These are phyloP conservation scores for Asterionellopsis glacialis DNA, from an alignment of 108 stramenopile genomes.

Conservation along the genomic window DNA sequence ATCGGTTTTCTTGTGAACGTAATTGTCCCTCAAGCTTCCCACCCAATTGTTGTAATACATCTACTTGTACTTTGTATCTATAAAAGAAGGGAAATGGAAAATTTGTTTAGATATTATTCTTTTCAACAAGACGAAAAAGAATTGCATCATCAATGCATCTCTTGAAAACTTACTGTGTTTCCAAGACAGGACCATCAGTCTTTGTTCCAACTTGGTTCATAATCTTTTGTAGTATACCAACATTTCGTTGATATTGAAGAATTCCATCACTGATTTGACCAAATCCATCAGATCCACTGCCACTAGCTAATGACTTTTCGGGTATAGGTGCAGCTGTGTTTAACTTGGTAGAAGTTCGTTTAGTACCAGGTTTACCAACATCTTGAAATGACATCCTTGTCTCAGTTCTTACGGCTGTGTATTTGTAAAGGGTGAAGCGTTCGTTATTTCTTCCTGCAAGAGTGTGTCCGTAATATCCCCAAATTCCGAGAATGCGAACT, in stretches of 20 bases:
- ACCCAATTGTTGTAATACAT: slow-evolving; percentile 66
- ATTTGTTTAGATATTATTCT: neutral
- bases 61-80: slow-evolving; percentile 67
- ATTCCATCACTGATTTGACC: slow-evolving; percentile 46
- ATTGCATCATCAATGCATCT: neutral
- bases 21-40: slow-evolving; percentile 45
- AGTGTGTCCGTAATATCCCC: too few species aligned
- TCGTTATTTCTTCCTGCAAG: too few species aligned
- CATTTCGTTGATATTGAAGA: slow-evolving; percentile 75
- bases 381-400: slow-evolving; percentile 39
- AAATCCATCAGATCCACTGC: slow-evolving; percentile 9
- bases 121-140: too few species aligned
- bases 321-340: neutral
- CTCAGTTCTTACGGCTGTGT: too few species aligned
- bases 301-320: neutral
- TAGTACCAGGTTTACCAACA: slow-evolving; percentile 18
- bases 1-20: slow-evolving; percentile 25
- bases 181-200: slow-evolving; percentile 38
- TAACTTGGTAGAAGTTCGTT: neutral
- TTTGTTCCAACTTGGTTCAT: slow-evolving; percentile 39
- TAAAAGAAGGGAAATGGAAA: neutral
- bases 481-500: too few species aligned
- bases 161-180: slow-evolving; percentile 55
- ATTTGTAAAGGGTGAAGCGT: too few species aligned
- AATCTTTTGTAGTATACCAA: slow-evolving; percentile 76